These are phyloP conservation scores for Talaromyces trachyspermus DNA, from an alignment of 495 filamentous ascomycete species.

Conservation along the genomic window DNA sequence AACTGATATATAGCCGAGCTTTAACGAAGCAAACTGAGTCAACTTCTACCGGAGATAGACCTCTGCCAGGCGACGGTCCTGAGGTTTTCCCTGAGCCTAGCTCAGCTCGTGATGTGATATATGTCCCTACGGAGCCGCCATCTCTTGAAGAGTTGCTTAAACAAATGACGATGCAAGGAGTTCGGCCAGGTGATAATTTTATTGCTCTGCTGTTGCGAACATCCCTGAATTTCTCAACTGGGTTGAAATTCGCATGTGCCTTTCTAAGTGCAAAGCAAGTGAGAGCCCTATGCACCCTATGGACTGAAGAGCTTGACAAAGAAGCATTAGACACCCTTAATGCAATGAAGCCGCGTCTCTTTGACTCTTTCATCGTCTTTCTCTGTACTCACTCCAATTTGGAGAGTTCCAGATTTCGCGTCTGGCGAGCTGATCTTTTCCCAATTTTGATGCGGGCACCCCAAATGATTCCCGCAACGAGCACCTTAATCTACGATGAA, in stretches of 20 bases:
- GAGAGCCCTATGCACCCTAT: conserved; percentile 25
- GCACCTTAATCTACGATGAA: conserved; percentile 17
- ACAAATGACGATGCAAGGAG: conserved; percentile 42
- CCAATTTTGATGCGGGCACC: conserved; percentile 18
- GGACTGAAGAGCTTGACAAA: conserved; percentile 12
- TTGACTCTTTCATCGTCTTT: conserved; percentile 43
- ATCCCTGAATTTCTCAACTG: conserved; percentile 29
- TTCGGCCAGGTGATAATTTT: conserved; percentile 35
- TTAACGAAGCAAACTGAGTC: conserved; percentile 20
- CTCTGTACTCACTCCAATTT: conserved; percentile 27
- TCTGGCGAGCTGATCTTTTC: conserved; percentile 24
- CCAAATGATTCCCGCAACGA: conserved; percentile 5
- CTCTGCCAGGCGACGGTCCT: conserved; percentile 53
- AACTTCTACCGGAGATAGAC: conserved; percentile 15
- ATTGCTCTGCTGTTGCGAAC: conserved; percentile 42
- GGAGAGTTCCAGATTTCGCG: conserved; percentile 12
- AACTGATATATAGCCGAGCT: conserved; percentile 46
- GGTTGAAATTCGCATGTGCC: conserved; percentile 37
- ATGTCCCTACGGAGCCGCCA: conserved; percentile 49
- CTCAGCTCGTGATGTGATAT: conserved; percentile 51
- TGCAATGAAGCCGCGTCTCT: conserved; percentile 31
- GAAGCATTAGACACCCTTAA: conserved; percentile 18
- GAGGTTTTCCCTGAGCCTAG: conserved; percentile 50
- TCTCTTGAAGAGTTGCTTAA: conserved; percentile 44
- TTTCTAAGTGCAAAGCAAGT: conserved; percentile 26